Base-by-base conservation (phyloP, 768 basidiomycete species). In the Lentinus tigrinus region DNA sequence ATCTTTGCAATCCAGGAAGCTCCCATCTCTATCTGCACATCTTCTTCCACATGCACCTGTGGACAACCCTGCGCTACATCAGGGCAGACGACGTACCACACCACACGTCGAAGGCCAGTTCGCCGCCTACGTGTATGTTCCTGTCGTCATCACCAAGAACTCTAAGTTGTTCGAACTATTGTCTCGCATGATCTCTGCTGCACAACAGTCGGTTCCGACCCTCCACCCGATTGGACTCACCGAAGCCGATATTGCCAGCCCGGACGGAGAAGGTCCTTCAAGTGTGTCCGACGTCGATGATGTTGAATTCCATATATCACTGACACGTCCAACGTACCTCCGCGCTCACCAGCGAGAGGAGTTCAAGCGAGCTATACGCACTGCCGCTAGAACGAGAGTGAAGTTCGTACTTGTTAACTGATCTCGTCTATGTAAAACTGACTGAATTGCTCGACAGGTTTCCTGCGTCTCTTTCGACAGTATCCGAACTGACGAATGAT, bases 101-200 rank as follows among this genome's bases (percentile, higher is more conserved):
- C 92, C 93, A 2, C 91, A 93, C 67, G 85, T 93, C 4, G 89
- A 93, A 13, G 95, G 95, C 0, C 93, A 95, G 67, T 95, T 84
- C 69, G 85, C 87, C 1, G 78, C 88, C 4, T 84, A 95, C 73
- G 79, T 95, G 52, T 95, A 89, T 68, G 76, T 93, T 11, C 82
- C 87, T 0, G 66, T 95, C 67, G 62, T 68, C 52, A 63, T 88
- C 27, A 71, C 74, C 47, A 75, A 68, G 38, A 69, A 65, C 31
- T 77, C 81, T 19, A 62, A 73, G 14, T 72, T 92, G 46, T 72
- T 75, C 60, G 71, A 72, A 24, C 61, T 85, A 13, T 61, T 89
- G 24, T 69, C 75, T 56, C 75, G 78, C 17, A 79, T 80, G 1
- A 61, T 85, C 17, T 49, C 58, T 3, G 69, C 75, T 24, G 80